Evolutionary conservation across 352 stramenopile species (phyloP).

Genomic region (Phytophthora rubi): DNA sequence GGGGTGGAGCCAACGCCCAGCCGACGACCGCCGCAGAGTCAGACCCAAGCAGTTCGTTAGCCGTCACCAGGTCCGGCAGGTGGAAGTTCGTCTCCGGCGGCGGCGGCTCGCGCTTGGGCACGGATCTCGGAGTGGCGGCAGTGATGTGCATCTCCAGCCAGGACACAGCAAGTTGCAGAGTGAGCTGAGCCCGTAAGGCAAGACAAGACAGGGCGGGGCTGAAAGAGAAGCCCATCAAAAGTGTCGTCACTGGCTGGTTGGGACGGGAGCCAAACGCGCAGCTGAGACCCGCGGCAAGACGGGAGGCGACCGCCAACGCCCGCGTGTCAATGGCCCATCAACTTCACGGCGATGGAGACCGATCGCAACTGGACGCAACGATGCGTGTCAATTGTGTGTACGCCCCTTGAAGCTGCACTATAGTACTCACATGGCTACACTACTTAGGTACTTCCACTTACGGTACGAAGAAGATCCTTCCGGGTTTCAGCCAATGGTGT

Average conservation of each 20-base stretch:
- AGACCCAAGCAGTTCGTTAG: conserved; percentile 7
- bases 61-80: conserved; percentile 23
- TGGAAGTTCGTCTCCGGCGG: conserved; percentile 30
- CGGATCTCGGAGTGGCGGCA: conserved; percentile 22
- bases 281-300: conserved; percentile 34
- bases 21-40: conserved; percentile 15
- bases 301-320: conserved; percentile 43
- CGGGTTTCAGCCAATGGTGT: conserved; percentile 30
- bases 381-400: conserved; percentile 14
- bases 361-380: not conserved
- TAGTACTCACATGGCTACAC: not conserved
- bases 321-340: conserved; percentile 36
- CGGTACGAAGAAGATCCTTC: conserved; percentile 16
- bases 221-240: not conserved
- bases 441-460: not conserved
- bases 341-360: conserved; percentile 33
- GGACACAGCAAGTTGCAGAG: conserved; percentile 32
- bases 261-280: conserved; percentile 28
- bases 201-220: too few species aligned
- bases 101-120: conserved; percentile 24
- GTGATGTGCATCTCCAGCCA: conserved; percentile 41
- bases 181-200: conserved; percentile 10
- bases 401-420: too few species aligned
- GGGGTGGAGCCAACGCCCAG: conserved; percentile 29
- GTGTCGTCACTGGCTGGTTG: conserved; percentile 37